These are phyloP conservation scores for Trifolium pratense DNA, from an alignment of 306 rosid species.

Conservation along the genomic window DNA sequence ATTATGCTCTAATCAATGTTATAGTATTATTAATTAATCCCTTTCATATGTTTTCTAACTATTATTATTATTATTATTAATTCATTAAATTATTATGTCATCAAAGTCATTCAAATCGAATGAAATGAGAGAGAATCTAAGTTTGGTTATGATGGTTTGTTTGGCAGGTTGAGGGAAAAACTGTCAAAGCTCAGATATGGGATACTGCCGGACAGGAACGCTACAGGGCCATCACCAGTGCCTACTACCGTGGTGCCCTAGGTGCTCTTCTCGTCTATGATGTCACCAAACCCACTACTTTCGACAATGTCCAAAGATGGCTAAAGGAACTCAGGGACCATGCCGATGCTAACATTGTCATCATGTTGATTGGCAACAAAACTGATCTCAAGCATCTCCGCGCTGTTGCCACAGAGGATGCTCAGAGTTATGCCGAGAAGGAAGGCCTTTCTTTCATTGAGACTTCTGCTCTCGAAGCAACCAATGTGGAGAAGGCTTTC, in stretches of 20 bases:
- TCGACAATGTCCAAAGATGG: constrained; percentile 89
- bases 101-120: too few relatives aligned
- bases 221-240: constrained; percentile 90
- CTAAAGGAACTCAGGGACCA: constrained; percentile 96
- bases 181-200: constrained; percentile 95
- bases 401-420: constrained; percentile 88
- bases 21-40: too few relatives aligned
- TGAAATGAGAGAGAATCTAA: too few relatives aligned
- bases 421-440: constrained; percentile 81
- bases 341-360: constrained; percentile 86
- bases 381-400: constrained; percentile 92
- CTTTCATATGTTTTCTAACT: too few relatives aligned
- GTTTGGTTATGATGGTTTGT: neutral
- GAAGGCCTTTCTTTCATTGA: constrained; percentile 92
- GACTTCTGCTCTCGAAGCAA: constrained; percentile 89
- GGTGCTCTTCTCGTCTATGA: constrained; percentile 93
- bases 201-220: constrained; percentile 99
- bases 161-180: constrained; percentile 87
- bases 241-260: constrained; percentile 93
- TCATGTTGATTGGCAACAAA: constrained; percentile 91
- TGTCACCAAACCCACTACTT: constrained; percentile 79
- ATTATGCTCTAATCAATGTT: too few relatives aligned
- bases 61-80: too few relatives aligned
- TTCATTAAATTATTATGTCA: too few relatives aligned
- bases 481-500: constrained; percentile 89